phyloP scores from a whole-genome alignment of 225 moss, liverwort and hornwort species.

The Physcomitrellopsis africana region DNA sequence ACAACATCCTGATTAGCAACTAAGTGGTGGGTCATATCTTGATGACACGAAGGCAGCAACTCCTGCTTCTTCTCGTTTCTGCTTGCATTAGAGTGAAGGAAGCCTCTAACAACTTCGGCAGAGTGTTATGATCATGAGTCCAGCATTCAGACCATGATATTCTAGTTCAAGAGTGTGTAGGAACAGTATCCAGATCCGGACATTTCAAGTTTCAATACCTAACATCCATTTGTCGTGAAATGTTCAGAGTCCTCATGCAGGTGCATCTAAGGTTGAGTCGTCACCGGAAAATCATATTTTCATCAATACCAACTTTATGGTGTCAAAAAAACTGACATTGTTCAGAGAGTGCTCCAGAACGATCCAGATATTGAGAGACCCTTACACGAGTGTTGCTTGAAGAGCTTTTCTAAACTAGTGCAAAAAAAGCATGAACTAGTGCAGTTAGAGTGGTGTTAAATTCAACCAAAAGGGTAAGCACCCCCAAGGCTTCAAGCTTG shows the following conservation, averaged over 20 bases:
- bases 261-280: too few species aligned
- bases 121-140: not conserved
- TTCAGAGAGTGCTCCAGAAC: not conserved
- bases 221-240: not conserved
- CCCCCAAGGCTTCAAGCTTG: not conserved
- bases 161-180: not conserved
- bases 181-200: not conserved
- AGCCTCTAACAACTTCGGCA: constrained; percentile 12
- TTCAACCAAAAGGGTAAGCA: not conserved
- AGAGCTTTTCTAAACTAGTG: not conserved
- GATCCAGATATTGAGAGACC: not conserved
- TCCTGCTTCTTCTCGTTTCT: constrained; percentile 19
- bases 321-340: constrained; percentile 6
- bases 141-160: not conserved
- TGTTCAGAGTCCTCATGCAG: not conserved
- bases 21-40: constrained; percentile 16
- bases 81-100: constrained; percentile 18
- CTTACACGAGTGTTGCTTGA: not conserved
- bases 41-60: constrained; percentile 25
- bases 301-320: constrained; percentile 15
- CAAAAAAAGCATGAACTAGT: not conserved
- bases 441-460: not conserved
- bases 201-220: constrained; percentile 14
- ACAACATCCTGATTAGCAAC: not conserved
- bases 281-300: not conserved